A percentile compares a stretch with the other conserved stretches of the same genome.
These are phyloP conservation scores for Fusarium heterosporum DNA, from an alignment of 2,329 filamentous ascomycete genomes.

Conservation along the genomic window DNA sequence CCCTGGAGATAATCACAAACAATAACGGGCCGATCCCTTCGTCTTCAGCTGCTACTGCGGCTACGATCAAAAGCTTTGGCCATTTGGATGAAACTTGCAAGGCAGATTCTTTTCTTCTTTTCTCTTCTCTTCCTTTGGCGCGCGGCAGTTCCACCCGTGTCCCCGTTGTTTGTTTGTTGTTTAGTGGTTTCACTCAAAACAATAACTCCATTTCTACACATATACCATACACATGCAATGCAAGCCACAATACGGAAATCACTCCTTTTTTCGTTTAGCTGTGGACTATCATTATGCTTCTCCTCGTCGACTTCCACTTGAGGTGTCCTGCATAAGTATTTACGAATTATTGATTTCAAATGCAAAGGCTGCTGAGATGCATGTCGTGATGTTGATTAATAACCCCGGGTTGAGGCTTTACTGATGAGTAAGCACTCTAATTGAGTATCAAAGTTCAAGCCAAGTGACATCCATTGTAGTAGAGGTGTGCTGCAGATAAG, in stretches of 20 bases:
- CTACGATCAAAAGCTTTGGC: not conserved
- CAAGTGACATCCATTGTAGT: not conserved
- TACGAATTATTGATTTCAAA: not conserved
- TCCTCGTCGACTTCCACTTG: not conserved
- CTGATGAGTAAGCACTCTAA: slow-evolving; percentile 24
- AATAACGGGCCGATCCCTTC: slow-evolving; percentile 13
- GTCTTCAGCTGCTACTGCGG: not conserved
- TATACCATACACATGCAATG: not conserved
- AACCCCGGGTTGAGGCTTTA: not conserved
- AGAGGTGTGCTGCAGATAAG: not conserved
- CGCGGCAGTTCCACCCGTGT: slow-evolving; percentile 6
- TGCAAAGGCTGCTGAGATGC: not conserved
- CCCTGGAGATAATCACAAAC: slow-evolving; percentile 15
- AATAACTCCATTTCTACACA: not conserved
- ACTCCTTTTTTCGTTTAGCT: too few relatives aligned
- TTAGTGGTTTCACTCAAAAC: slow-evolving; percentile 3
- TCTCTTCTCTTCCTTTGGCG: not conserved
- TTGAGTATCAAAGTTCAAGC: not conserved
- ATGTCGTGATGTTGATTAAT: not conserved
- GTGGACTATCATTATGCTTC: not conserved
- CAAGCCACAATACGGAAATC: not conserved
- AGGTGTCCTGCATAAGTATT: not conserved
- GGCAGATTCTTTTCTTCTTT: not conserved
- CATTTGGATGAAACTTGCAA: slow-evolving; percentile 4
- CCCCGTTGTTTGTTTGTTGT: not conserved